Conservation (phyloP, 345 rosid species). For the Hibiscus trionum region DNA sequence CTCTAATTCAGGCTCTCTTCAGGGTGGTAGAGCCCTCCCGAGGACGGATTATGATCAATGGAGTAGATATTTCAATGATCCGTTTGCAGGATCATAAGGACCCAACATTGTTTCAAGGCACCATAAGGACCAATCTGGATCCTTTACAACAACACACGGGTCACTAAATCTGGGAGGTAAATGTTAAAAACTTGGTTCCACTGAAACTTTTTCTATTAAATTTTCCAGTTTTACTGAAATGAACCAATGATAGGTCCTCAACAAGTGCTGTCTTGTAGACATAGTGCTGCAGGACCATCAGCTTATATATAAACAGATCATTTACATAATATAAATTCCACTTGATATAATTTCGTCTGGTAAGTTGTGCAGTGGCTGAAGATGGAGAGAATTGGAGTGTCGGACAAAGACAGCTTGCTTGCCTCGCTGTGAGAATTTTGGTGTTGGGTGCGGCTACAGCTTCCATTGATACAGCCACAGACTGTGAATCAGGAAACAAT, state of each 20-base stretch:
- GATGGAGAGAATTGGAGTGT: conserved; percentile 90
- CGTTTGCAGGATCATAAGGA: conserved; percentile 26
- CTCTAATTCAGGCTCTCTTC: too few relatives aligned
- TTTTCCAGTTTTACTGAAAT: not conserved
- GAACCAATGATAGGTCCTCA: conserved; percentile 28
- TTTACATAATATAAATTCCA: not conserved
- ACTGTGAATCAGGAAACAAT: conserved; percentile 62
- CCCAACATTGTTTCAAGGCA: conserved; percentile 23
- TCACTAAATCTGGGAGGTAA: conserved; percentile 59
- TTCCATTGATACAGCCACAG: conserved; percentile 77
- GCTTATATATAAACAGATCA: not conserved
- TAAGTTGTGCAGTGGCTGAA: conserved; percentile 51
- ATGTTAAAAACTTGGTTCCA: not conserved
- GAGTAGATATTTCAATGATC: too few relatives aligned
- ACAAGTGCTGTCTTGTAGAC: conserved; percentile 44
- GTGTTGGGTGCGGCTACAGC: conserved; percentile 88
- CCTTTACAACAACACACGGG: conserved; percentile 60
- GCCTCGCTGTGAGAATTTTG: conserved; percentile 63
- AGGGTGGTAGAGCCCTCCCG: too few relatives aligned
- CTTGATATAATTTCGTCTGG: not conserved
- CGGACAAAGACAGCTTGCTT: conserved; percentile 85
- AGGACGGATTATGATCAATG: too few relatives aligned
- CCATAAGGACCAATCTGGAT: conserved; percentile 66
- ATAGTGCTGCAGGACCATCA: conserved; percentile 38
- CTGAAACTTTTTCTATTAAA: not conserved